Base-by-base conservation (phyloP, 805 yeast genomes). In the Kazachstania martiniae region DNA sequence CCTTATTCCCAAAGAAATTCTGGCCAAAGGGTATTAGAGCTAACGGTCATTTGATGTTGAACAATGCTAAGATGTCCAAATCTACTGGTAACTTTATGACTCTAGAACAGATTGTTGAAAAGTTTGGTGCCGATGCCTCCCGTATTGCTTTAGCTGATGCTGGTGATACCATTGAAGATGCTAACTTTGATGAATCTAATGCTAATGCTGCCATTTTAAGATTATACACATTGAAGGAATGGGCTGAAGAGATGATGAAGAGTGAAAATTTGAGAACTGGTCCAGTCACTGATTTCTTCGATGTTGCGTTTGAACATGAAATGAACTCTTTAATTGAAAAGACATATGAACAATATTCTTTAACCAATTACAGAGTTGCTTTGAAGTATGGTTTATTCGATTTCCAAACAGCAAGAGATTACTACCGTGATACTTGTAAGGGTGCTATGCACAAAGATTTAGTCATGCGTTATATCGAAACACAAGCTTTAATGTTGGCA, bases 81-180 rank as follows among this genome's bases (percentile, higher is more conserved):
- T 81, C 94, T 21, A 89, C 97, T 21, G 98, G 98, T 63, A 91
- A 91, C 66, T 91, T 91, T 58, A 68, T 84, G 77, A 91, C 97
- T 32, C 67, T 91, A 58, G 72, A 77, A 48, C 85, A 91, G 59
- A 72, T 81, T 56, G 77, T 78, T 38, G 69, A 74, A 48, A 91
- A 91, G 62, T 91, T 77, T 47, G 98, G 98, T 59, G 94, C 97
- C 32, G 98, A 91, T 60, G 96, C 97, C 26, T 68, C 95, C 8
- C 81, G 98, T 69, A 83, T 91, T 58, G 96, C 98, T 4, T 66
- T 91, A 43, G 98, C 97, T 28, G 98, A 91, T 66, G 95, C 96
- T 32, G 98, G 98, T 67, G 98, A 91, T 58, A 68, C 91, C 27
- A 75, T 86, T 45, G 98, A 91, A 64, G 98, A 91, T 61, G 98